Evolutionary conservation across 2,329 filamentous ascomycete species (phyloP).

Genomic region (Macrophomina tecta): DNA sequence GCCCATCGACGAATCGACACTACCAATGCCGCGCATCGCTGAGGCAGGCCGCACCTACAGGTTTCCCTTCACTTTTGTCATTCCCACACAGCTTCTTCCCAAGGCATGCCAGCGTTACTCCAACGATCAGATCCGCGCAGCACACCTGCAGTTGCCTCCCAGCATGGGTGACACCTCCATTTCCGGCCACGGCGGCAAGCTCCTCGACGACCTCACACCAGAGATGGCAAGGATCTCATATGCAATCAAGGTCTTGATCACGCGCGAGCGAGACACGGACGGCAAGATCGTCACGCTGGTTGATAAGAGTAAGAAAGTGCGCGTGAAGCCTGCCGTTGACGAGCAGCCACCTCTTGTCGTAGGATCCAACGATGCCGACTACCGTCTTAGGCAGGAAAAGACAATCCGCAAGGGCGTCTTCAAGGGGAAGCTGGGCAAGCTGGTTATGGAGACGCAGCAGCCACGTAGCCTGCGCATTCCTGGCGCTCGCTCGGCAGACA

Average conservation of each 20-base stretch:
- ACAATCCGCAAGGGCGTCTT: slow-evolving; percentile 65
- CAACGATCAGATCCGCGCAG: slow-evolving; percentile 58
- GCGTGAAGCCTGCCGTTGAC: slow-evolving; percentile 63
- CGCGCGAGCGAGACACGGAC: slow-evolving; percentile 48
- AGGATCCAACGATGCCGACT: slow-evolving; percentile 54
- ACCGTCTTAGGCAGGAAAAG: slow-evolving; percentile 64
- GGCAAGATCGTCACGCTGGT: slow-evolving; percentile 52
- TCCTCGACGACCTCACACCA: slow-evolving; percentile 67
- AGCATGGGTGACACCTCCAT: slow-evolving; percentile 65
- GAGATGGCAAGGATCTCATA: slow-evolving; percentile 68
- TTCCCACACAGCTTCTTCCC: slow-evolving; percentile 66
- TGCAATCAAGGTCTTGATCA: slow-evolving; percentile 57
- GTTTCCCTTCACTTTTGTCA: slow-evolving; percentile 69
- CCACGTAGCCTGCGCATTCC: slow-evolving; percentile 62
- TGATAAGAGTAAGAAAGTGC: slow-evolving; percentile 61
- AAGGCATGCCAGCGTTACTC: slow-evolving; percentile 63
- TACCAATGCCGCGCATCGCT: slow-evolving; percentile 62
- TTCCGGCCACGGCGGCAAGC: slow-evolving; percentile 54
- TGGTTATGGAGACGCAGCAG: slow-evolving; percentile 64
- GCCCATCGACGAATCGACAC: slow-evolving; percentile 59
- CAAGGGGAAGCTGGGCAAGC: slow-evolving; percentile 62
- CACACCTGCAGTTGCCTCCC: slow-evolving; percentile 66
- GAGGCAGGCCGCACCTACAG: slow-evolving; percentile 62
- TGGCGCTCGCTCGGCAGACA: slow-evolving; percentile 44
- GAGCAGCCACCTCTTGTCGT: slow-evolving; percentile 66